Percentiles rank a stretch among this genome's conserved stretches.
Evolutionary conservation across 2,329 filamentous ascomycete species (phyloP).

Genomic region (Ophiostoma quercus): DNA sequence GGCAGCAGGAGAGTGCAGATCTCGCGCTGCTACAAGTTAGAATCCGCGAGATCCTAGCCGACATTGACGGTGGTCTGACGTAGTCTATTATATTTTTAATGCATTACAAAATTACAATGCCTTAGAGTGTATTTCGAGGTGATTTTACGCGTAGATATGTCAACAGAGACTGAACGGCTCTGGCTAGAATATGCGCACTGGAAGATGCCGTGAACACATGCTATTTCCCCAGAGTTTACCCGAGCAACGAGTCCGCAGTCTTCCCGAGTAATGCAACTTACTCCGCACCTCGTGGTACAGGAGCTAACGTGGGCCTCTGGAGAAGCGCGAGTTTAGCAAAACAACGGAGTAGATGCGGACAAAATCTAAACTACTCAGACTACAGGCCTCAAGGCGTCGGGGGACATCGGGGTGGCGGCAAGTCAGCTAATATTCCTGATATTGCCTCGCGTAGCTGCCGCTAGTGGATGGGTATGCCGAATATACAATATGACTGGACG

Average conservation of each 20-base stretch:
- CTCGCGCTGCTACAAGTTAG: neutral
- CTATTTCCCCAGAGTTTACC: neutral
- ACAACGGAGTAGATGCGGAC: neutral
- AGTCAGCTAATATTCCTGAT: neutral
- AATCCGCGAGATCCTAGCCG: neutral
- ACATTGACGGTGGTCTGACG: neutral
- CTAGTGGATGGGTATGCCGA: neutral
- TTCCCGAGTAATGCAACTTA: neutral
- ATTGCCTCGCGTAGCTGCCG: neutral
- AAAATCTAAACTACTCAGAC: neutral
- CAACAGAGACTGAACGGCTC: too few relatives aligned
- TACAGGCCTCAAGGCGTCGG: neutral
- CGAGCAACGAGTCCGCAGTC: neutral
- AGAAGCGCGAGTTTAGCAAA: too few relatives aligned
- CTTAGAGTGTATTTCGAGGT: neutral
- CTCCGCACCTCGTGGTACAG: neutral
- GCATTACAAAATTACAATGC: neutral
- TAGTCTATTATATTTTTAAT: neutral
- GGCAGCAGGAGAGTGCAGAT: conserved; percentile 10
- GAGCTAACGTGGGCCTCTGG: neutral
- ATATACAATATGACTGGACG: neutral
- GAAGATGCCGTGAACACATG: neutral
- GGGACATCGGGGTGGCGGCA: neutral
- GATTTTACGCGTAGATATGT: neutral
- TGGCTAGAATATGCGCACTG: neutral